Conservation (phyloP, 352 stramenopile genomes). For the Globisporangium radiosum region DNA sequence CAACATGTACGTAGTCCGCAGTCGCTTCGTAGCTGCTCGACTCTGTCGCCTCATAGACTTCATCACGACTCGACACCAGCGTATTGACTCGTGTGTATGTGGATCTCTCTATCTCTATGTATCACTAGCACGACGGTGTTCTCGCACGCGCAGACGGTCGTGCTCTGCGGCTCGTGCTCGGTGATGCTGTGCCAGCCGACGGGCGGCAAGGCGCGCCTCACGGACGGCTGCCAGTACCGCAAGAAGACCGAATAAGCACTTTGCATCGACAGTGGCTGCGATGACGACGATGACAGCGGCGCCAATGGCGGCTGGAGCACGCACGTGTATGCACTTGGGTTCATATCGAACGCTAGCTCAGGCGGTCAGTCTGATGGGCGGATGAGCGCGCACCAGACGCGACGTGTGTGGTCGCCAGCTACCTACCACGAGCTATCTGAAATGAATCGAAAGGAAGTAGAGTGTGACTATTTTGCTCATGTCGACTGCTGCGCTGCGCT, state of each 20-base stretch:
- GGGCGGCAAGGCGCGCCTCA: conserved; percentile 96
- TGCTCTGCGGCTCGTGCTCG: conserved; percentile 96
- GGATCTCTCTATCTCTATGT: not conserved
- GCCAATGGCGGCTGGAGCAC: too few relatives aligned
- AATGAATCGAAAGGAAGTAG: too few relatives aligned
- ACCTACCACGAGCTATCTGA: too few relatives aligned
- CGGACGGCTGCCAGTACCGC: conserved; percentile 98
- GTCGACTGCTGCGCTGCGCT: too few relatives aligned
- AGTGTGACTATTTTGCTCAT: too few relatives aligned
- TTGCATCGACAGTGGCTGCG: not conserved
- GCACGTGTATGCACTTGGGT: too few relatives aligned
- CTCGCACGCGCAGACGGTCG: conserved; percentile 97
- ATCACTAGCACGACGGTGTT: conserved; percentile 94
- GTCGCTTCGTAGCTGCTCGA: not conserved
- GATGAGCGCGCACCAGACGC: too few relatives aligned
- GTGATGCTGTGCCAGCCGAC: conserved; percentile 99
- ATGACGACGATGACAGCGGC: too few relatives aligned
- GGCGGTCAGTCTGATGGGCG: too few relatives aligned
- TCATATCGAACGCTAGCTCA: too few relatives aligned
- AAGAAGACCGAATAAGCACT: conserved; percentile 98
- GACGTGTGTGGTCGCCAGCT: too few relatives aligned
- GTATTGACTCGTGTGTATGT: not conserved
- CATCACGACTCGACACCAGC: not conserved
- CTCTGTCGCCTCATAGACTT: not conserved
- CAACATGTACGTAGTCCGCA: conserved; percentile 86